Base-by-base conservation (phyloP, 177 flowering plant genomes). In the Vitis hybrid region DNA sequence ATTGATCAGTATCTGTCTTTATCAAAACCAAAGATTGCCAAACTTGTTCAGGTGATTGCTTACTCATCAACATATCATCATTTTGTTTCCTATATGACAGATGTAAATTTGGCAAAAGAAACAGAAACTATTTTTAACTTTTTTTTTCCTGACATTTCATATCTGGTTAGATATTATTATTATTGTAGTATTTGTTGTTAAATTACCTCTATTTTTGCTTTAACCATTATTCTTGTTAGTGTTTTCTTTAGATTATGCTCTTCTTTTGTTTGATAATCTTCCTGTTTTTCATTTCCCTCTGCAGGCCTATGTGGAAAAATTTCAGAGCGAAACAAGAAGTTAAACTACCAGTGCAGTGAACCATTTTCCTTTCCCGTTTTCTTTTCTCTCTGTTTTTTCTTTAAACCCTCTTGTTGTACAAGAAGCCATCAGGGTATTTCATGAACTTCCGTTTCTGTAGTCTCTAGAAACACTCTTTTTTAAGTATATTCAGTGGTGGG, bases 21-120 rank as follows among this genome's bases (percentile, higher is more conserved):
- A 70, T 86, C 92, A 19, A 88, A 88, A 76, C 79, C 88, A 24
- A 95, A 93, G 84, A 86, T 95, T 66, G 74, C 81, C 17, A 91
- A 93, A 82, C 97, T 93, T 79, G 88, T 90, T 68, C 88, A 91
- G 94, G 98, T 95, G 61, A 83, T 69, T 65, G 53, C 13, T 58
- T 52, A 13, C 64, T 51, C 44, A 18, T 49, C 24, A 11, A 11
- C 17, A 51, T 55, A 24, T 24, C 28, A 24, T 24, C 28, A 24
- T 44, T 58, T 72, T 65, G 18, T 61, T 53, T 57, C 28, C 28
- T 24, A 24, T 24, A 24, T 24, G 28, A 24, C 28, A 13, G 19
- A 20, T 65, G 18, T 55, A 14, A 33, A 24, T 24, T 38, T 14
- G 14, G 13, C 15, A 38, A 24, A 49, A 54, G 54, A 15, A 17